phyloP scores from a whole-genome alignment of 2,329 filamentous ascomycete species.

The Colletotrichum sp. region DNA sequence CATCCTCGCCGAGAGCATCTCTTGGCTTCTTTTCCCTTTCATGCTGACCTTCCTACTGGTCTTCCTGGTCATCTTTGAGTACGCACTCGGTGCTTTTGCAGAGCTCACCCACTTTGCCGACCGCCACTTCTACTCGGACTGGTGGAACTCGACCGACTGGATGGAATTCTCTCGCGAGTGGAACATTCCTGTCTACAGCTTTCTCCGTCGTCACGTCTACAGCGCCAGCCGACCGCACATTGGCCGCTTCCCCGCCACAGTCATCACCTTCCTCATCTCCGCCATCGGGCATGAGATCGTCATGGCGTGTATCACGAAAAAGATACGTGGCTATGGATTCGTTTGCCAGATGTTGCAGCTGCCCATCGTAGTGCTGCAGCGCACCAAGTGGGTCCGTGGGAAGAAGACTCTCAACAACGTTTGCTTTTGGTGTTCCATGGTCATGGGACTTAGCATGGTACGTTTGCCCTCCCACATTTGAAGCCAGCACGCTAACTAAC shows the following conservation, averaged over 20 bases:
- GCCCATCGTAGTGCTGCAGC: conserved; percentile 91
- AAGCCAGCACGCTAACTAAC: conserved; percentile 20
- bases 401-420: conserved; percentile 85
- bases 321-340: conserved; percentile 93
- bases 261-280: conserved; percentile 90
- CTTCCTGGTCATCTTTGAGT: conserved; percentile 98
- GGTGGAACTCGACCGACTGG: conserved; percentile 85
- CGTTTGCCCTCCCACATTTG: conserved; percentile 33
- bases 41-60: conserved; percentile 96
- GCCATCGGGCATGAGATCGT: conserved; percentile 92
- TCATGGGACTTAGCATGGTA: conserved; percentile 82
- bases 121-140: conserved; percentile 86
- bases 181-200: conserved; percentile 98
- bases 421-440: conserved; percentile 92
- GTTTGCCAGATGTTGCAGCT: conserved; percentile 96
- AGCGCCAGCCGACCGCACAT: conserved; percentile 79
- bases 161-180: conserved; percentile 96
- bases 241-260: conserved; percentile 77
- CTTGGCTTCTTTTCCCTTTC: conserved; percentile 92
- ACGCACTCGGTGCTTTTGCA: conserved; percentile 90
- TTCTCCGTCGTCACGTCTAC: conserved; percentile 94
- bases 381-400: conserved; percentile 76
- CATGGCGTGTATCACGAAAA: conserved; percentile 98
- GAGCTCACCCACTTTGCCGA: conserved; percentile 95
- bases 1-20: conserved; percentile 88